Conservation (phyloP, 2,329 filamentous ascomycete genomes). For the Aquanectria penicillioides region DNA sequence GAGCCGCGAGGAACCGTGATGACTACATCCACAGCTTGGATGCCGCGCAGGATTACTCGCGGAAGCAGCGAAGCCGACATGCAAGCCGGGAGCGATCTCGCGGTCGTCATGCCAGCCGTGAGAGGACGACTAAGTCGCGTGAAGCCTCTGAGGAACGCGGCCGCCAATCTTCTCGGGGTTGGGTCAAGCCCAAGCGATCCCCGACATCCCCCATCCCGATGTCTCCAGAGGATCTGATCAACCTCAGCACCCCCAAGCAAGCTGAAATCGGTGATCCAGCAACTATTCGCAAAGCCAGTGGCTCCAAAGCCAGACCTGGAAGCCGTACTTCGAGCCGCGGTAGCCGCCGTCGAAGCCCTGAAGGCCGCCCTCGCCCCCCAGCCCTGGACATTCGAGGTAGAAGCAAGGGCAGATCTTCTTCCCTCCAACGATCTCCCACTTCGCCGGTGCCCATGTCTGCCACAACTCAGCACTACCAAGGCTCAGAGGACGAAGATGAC, state of each 20-base stretch:
- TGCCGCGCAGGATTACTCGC: slow-evolving; percentile 73
- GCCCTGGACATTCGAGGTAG: slow-evolving; percentile 68
- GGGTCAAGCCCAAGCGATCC: slow-evolving; percentile 80
- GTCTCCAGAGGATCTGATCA: slow-evolving; percentile 87
- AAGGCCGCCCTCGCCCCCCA: slow-evolving; percentile 52
- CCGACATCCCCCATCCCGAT: slow-evolving; percentile 93
- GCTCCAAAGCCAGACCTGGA: slow-evolving; percentile 43
- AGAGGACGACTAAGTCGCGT: slow-evolving; percentile 62
- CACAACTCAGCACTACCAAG: slow-evolving; percentile 48
- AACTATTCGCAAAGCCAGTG: slow-evolving; percentile 57
- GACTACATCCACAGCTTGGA: slow-evolving; percentile 90
- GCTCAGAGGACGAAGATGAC: slow-evolving; percentile 74
- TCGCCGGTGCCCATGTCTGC: slow-evolving; percentile 82
- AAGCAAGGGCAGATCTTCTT: slow-evolving; percentile 68
- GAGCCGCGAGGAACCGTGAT: slow-evolving; percentile 71
- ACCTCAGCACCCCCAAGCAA: slow-evolving; percentile 61
- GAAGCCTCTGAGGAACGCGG: slow-evolving; percentile 78
- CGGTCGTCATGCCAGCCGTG: slow-evolving; percentile 59
- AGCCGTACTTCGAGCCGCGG: slow-evolving; percentile 63
- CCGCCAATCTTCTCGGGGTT: slow-evolving; percentile 72
- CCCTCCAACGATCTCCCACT: slow-evolving; percentile 76
- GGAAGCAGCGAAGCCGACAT: slow-evolving; percentile 65
- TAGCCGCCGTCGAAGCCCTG: slow-evolving; percentile 58
- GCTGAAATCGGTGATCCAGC: slow-evolving; percentile 51
- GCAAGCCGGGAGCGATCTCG: slow-evolving; percentile 61